These are phyloP conservation scores for Zygoascus meyerae DNA, from an alignment of 1,139 yeast species.

Conservation along the genomic window DNA sequence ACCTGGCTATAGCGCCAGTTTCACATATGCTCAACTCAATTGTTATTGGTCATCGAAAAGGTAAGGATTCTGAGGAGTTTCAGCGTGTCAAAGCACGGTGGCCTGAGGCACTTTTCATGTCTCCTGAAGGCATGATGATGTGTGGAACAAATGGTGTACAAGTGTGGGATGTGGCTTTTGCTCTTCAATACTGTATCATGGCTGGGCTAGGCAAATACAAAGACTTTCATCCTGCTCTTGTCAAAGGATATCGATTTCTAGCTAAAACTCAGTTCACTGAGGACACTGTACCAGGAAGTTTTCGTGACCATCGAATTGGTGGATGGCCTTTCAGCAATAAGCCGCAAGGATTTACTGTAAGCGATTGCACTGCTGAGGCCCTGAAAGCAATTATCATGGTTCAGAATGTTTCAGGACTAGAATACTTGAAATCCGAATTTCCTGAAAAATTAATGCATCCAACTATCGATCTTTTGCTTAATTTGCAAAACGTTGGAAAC, in stretches of 20 bases:
- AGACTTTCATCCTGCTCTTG: constrained; percentile 58
- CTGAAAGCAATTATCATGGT: constrained; percentile 93
- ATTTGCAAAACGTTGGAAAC: constrained; percentile 68
- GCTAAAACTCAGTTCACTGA: constrained; percentile 79
- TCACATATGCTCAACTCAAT: constrained; percentile 79
- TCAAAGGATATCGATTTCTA: constrained; percentile 62
- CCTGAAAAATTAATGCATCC: constrained; percentile 49
- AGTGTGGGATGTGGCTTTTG: constrained; percentile 94
- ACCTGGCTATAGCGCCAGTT: constrained; percentile 89
- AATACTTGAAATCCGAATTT: constrained; percentile 47
- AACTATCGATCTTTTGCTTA: constrained; percentile 66
- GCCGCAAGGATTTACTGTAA: constrained; percentile 92
- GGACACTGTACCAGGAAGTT: constrained; percentile 72
- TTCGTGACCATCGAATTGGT: constrained; percentile 80
- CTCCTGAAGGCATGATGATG: constrained; percentile 85
- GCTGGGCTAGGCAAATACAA: constrained; percentile 75
- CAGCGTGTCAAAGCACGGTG: constrained; percentile 52
- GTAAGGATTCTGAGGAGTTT: constrained; percentile 59
- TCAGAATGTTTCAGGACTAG: constrained; percentile 54
- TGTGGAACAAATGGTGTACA: constrained; percentile 99
- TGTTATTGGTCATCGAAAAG: constrained; percentile 64
- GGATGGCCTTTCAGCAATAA: constrained; percentile 97
- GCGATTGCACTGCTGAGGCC: constrained; percentile 97
- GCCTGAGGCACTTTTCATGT: constrained; percentile 75
- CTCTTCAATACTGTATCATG: constrained; percentile 72